Evolutionary conservation across 371 early-diverging fungal genomes (phyloP), one percentile per base, ranked within the genome.

Genomic region (Rhizomucor pusillus): DNA sequence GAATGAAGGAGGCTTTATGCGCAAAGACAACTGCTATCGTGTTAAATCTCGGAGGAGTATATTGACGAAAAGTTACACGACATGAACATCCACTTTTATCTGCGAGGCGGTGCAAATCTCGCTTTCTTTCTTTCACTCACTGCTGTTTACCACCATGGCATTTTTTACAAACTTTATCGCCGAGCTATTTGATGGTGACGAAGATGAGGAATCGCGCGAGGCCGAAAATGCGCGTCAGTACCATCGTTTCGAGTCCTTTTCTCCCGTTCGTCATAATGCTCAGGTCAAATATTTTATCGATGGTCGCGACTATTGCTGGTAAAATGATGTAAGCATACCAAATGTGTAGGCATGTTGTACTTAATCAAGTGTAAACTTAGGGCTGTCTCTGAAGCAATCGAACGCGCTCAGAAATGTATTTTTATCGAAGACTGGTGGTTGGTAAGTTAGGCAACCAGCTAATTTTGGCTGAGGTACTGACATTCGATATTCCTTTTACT

Each of bases 371-470:
- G 16, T 16, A 3, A n/a, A n/a, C 18, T n/a, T n/a, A 75, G 76
- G 76, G 88, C 87, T 23, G 77, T 93, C 5, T 82, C 90, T 4
- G 90, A 91, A 52, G 89, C 90, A 19, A 78, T 95, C 57, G 75
- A 84, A 56, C 73, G 75, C 24, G 94, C 95, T 36, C 80, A 80
- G 29, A 75, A 81, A 25, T 79, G 75, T 55, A 89, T 95, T 45
- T 94, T 88, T 66, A 93, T 95, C 59, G 82, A 81, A 34, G 97
- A 92, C 69, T 97, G 97, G 97, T 95, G 95, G 91, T 73, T 92
- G 77, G 85, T 84, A 77, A 73, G 60, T 16, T 23, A 40, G 16
- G 14, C 25, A 47, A 36, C 34, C 41, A 19, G 14, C 11, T 41
- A 41, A 41, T 12, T 16, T 41, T 16, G 41, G 16, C 16, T 41